These are phyloP conservation scores for Lactarius vividus DNA, from an alignment of 768 basidiomycete species.

Conservation along the genomic window DNA sequence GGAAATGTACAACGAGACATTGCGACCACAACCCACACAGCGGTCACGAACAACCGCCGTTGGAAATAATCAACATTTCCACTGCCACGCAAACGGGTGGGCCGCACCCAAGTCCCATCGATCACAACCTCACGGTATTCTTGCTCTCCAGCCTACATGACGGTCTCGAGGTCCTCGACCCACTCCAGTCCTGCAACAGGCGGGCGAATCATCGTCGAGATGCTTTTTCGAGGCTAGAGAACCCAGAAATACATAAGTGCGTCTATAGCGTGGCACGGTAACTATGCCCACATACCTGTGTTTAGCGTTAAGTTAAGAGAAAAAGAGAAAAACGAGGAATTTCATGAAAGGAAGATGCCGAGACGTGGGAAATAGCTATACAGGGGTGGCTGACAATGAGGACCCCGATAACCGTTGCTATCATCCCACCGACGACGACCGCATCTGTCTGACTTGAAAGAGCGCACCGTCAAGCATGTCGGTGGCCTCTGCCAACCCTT, in stretches of 20 bases:
- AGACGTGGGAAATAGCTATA: slow-evolving; percentile 35
- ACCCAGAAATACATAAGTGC: slow-evolving; percentile 28
- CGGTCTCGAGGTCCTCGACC: slow-evolving; percentile 90
- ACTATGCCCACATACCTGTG: slow-evolving; percentile 52
- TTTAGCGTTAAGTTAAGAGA: slow-evolving; percentile 55
- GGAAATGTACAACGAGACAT: slow-evolving; percentile 84
- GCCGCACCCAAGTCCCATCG: slow-evolving; percentile 92
- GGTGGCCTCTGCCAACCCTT: slow-evolving; percentile 87
- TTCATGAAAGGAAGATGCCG: slow-evolving; percentile 13
- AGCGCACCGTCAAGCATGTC: slow-evolving; percentile 78
- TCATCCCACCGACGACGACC: background rate
- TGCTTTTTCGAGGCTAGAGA: slow-evolving; percentile 73
- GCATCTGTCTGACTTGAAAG: slow-evolving; percentile 35
- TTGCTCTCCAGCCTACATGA: slow-evolving; percentile 74
- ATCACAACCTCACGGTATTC: slow-evolving; percentile 36
- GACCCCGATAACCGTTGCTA: slow-evolving; percentile 27
- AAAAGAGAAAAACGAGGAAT: background rate
- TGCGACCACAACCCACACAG: slow-evolving; percentile 73
- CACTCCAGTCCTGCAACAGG: slow-evolving; percentile 62
- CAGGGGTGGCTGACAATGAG: slow-evolving; percentile 31
- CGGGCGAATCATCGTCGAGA: slow-evolving; percentile 82
- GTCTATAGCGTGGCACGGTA: background rate
- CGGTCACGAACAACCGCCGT: slow-evolving; percentile 62
- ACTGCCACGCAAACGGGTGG: slow-evolving; percentile 40
- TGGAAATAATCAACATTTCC: slow-evolving; percentile 35